Conservation (phyloP, 2,329 filamentous ascomycete species). For the Cyclaneusma minus region DNA sequence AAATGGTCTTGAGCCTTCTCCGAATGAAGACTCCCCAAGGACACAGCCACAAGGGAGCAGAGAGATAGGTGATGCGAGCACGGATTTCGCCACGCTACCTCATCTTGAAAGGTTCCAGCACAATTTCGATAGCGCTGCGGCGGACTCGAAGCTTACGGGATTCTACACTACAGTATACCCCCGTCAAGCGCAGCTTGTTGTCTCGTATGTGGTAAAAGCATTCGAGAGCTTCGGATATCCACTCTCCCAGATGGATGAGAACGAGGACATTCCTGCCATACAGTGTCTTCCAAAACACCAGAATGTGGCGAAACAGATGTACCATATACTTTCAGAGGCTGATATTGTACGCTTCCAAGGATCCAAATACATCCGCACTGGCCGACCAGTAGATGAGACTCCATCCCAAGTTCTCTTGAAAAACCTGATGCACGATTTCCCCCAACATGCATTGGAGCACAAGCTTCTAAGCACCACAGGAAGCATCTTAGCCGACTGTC, state of each 20-base stretch:
- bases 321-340: conserved; percentile 11
- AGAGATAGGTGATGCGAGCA: too few relatives aligned
- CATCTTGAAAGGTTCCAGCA: too few relatives aligned
- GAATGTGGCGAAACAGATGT: conserved; percentile 12
- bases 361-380: conserved; percentile 8
- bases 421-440: conserved; percentile 14
- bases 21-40: too few relatives aligned
- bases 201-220: conserved; percentile 16
- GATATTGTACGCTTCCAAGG: neutral
- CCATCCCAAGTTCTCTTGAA: conserved; percentile 11
- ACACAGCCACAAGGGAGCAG: too few relatives aligned
- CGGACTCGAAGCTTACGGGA: too few relatives aligned
- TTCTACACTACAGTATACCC: conserved; percentile 14
- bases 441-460: conserved; percentile 15
- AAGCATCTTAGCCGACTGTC: conserved; percentile 8
- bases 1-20: too few relatives aligned
- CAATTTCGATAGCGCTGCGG: too few relatives aligned
- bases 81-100: too few relatives aligned
- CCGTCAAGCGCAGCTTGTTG: conserved; percentile 12
- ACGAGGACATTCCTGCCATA: conserved; percentile 8
- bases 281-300: conserved; percentile 10
- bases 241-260: conserved; percentile 5
- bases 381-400: conserved; percentile 3
- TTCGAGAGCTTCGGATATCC: conserved; percentile 14
- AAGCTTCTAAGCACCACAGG: conserved; percentile 10